phyloP scores from a whole-genome alignment of 768 basidiomycete genomes.

The Lactifluus piperatus region DNA sequence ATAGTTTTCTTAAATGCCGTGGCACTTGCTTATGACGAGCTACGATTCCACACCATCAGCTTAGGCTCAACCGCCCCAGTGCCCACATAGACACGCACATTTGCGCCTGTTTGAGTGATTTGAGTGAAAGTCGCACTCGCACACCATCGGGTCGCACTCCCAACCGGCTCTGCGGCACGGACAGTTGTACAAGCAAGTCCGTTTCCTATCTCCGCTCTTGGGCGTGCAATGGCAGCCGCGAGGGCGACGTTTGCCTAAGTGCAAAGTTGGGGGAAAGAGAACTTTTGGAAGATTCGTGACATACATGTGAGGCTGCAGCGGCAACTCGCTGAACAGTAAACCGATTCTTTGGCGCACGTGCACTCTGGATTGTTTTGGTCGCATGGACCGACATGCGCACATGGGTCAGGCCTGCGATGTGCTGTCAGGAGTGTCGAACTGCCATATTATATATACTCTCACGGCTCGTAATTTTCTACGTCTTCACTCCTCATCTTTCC shows the following conservation, averaged over 20 bases:
- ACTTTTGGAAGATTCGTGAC: conserved; percentile 11
- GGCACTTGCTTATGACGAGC: neutral
- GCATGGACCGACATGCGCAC: conserved; percentile 52
- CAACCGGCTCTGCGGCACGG: conserved; percentile 41
- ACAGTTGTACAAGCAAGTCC: conserved; percentile 35
- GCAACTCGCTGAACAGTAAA: conserved; percentile 50
- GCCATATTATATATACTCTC: neutral
- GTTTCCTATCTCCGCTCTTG: neutral
- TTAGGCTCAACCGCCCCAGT: neutral
- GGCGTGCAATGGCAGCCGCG: conserved; percentile 41
- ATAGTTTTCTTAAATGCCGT: neutral
- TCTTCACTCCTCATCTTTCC: neutral
- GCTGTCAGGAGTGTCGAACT: neutral
- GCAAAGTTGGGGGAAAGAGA: neutral
- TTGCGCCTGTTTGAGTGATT: conserved; percentile 21
- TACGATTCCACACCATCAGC: neutral
- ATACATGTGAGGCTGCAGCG: conserved; percentile 43
- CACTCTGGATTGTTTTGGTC: conserved; percentile 32
- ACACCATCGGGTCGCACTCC: conserved; percentile 67
- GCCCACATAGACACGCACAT: neutral
- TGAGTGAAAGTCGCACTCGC: conserved; percentile 38
- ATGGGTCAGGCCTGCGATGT: conserved; percentile 34
- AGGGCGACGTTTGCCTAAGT: conserved; percentile 45
- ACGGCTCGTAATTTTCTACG: neutral
- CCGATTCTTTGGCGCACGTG: conserved; percentile 39